Evolutionary conservation across 345 rosid genomes (phyloP).

Genomic region (Gossypium stocksii): DNA sequence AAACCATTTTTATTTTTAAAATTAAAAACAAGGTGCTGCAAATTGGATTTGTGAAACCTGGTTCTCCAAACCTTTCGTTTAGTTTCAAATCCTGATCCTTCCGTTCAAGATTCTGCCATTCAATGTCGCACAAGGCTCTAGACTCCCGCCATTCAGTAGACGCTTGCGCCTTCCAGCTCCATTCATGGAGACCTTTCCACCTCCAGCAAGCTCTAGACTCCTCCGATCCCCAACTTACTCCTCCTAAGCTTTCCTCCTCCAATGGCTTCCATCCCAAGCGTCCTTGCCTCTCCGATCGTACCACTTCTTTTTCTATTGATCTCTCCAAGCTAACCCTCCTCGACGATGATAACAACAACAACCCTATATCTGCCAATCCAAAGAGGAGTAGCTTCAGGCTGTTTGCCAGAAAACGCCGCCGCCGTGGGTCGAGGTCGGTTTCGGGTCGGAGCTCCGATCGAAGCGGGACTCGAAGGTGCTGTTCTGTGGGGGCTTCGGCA

Average conservation of each 20-base stretch:
- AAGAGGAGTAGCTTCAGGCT: constrained; percentile 38
- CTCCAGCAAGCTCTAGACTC: constrained; percentile 45
- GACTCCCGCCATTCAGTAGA: constrained; percentile 67
- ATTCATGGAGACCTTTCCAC: constrained; percentile 83
- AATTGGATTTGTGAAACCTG: background rate
- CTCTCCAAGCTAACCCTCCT: constrained; percentile 66
- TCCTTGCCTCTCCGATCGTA: constrained; percentile 91
- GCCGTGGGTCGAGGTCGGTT: constrained; percentile 80
- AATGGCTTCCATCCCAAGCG: constrained; percentile 46
- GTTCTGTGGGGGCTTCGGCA: constrained; percentile 83
- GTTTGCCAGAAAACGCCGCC: constrained; percentile 66
- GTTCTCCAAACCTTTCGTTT: background rate
- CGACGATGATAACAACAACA: constrained; percentile 47
- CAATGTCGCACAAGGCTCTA: constrained; percentile 52
- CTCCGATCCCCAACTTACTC: constrained; percentile 39
- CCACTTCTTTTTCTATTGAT: constrained; percentile 80
- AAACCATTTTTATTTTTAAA: background rate
- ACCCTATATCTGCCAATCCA: constrained; percentile 21
- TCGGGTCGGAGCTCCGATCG: constrained; percentile 94
- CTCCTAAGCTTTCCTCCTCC: constrained; percentile 27
- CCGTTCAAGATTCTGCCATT: background rate
- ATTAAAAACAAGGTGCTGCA: background rate
- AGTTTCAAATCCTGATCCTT: background rate
- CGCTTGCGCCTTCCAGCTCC: constrained; percentile 78
- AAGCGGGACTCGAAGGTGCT: constrained; percentile 79